phyloP scores from a whole-genome alignment of 371 early-diverging fungal genomes.

The Mortierella sp. region DNA sequence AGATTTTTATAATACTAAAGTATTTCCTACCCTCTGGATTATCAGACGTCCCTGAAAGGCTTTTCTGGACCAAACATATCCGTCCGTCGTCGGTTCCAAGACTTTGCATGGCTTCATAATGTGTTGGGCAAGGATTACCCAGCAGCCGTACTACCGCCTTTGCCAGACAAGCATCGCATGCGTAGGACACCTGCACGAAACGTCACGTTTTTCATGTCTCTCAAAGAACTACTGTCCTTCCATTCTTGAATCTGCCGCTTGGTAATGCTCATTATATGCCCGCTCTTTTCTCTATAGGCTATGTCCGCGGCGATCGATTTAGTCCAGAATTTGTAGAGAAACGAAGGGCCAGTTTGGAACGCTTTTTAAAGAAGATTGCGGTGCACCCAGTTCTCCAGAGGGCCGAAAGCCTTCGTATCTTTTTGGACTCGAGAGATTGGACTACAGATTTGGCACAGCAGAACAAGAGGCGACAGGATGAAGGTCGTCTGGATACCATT shows the following conservation, averaged over 20 bases:
- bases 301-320: constrained; percentile 95
- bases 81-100: constrained; percentile 91
- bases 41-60: constrained; percentile 66
- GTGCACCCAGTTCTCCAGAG: constrained; percentile 89
- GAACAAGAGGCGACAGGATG: constrained; percentile 57
- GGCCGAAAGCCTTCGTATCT: constrained; percentile 76
- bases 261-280: too few relatives aligned
- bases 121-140: constrained; percentile 79
- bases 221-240: too few relatives aligned
- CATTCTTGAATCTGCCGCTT: constrained; percentile 1
- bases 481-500: constrained; percentile 86
- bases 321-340: constrained; percentile 88
- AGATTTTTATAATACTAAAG: not conserved
- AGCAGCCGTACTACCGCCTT: constrained; percentile 87
- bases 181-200: constrained; percentile 70
- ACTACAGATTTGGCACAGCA: constrained; percentile 63
- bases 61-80: constrained; percentile 61
- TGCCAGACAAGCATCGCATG: constrained; percentile 92
- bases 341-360: constrained; percentile 77
- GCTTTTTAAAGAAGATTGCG: constrained; percentile 84
- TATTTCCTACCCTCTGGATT: not conserved
- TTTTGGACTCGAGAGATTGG: constrained; percentile 87
- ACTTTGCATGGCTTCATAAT: constrained; percentile 91
- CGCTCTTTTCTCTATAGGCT: too few relatives aligned
- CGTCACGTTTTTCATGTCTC: not conserved